Percentiles rank a stretch among this genome's conserved stretches.
phyloP scores from a whole-genome alignment of 2,329 filamentous ascomycete genomes.

The Elsinoe perseae region DNA sequence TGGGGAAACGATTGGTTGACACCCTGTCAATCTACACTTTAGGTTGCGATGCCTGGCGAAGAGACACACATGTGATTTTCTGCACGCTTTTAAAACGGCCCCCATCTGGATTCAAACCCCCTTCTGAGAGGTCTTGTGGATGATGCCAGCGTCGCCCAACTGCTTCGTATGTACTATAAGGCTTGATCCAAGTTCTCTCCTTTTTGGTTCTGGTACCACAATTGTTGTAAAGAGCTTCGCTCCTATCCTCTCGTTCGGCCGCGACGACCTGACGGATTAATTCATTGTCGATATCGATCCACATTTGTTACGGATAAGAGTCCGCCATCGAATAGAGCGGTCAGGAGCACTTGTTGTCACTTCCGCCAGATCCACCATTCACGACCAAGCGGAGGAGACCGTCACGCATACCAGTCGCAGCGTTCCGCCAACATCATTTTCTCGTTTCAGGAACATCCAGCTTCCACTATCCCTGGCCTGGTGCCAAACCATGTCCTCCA shows the following conservation, averaged over 20 bases:
- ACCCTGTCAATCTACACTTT: constrained; percentile 9
- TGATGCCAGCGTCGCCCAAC: constrained; percentile 4
- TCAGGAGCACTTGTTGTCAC: neutral
- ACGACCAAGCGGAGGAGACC: neutral
- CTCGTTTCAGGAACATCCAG: neutral
- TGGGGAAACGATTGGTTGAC: constrained; percentile 11
- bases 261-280: neutral
- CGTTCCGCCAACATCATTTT: neutral
- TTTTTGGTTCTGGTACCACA: neutral
- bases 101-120: constrained; percentile 1
- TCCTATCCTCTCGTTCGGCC: neutral
- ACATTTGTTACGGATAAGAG: neutral
- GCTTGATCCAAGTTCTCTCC: neutral
- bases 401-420: neutral
- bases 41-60: constrained; percentile 12
- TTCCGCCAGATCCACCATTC: neutral
- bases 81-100: constrained; percentile 9
- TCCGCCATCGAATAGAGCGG: neutral
- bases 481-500: constrained; percentile 16
- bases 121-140: neutral
- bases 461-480: neutral
- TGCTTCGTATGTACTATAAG: neutral
- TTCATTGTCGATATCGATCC: neutral
- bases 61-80: constrained; percentile 13
- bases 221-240: neutral